Base-by-base conservation (phyloP, 345 rosid genomes). In the Tarenaya hassleriana region DNA sequence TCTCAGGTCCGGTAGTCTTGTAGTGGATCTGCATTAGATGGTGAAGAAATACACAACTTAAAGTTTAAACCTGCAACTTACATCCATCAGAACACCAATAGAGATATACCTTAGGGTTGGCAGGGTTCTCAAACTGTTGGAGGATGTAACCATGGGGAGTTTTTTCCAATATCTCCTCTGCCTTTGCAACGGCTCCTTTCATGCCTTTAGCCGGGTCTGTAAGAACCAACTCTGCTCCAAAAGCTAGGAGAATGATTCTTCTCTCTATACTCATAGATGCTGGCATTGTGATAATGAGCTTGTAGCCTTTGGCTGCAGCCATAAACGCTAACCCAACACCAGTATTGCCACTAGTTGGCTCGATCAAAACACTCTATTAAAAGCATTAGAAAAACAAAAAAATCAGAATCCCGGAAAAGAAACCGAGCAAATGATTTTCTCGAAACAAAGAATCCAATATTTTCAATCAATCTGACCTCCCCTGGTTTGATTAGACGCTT, bases 211-310 rank as follows among this genome's bases (percentile, higher is more conserved):
- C 83, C 10, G 83, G 81, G 67, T 76, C 81, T 10, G 88, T 81
- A 34, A 84, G 83, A 52, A 84, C 75, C 54, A 84, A 66, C 77
- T 84, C 86, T 51, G 88, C 86, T 53, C 94, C 88, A 56, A 84
- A 81, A 52, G 78, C 94, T 43, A 74, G 78, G 49, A 84, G 94
- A 54, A 84, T 74, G 66, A 78, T 84, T 73, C 88, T 78, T 77
- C 94, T 81, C 60, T 84, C 94, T n/a, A 81, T 68, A 62, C 94
- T 84, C 94, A 84, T 78, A 13, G 88, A 73, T 57, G 94, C 71
- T 48, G 94, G 94, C 94, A 84, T 84, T 16, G 83, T 77, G 41
- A 84, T 73, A 39, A 84, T 81, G 34, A 81, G 79, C 51, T 43
- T 80, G 71, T 84, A 84, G 41, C 94, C 80, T 69, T 76, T 84